phyloP scores from a whole-genome alignment of 139 green algal species.

The Zygnema circumcarinatum region DNA sequence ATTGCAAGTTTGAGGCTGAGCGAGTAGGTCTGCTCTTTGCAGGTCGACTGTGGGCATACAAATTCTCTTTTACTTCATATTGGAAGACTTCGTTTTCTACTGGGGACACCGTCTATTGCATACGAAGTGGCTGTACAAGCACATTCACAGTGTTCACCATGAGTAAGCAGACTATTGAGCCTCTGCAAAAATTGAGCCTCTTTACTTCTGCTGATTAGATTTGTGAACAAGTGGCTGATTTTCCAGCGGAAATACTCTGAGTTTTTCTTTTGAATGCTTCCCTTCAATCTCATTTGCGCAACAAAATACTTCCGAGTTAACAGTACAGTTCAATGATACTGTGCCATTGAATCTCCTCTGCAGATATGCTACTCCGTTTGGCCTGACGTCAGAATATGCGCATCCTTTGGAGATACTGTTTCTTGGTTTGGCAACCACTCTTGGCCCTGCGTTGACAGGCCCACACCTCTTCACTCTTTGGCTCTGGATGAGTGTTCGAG shows the following conservation, averaged over 20 bases:
- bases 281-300: too few species aligned
- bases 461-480: slow-evolving; percentile 62
- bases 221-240: too few species aligned
- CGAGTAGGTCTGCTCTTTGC: too few species aligned
- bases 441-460: slow-evolving; percentile 54
- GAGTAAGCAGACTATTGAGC: slow-evolving; percentile 49
- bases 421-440: slow-evolving; percentile 58
- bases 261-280: too few species aligned
- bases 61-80: slow-evolving; percentile 60
- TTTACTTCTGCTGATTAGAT: too few species aligned
- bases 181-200: neutral
- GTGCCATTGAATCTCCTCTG: too few species aligned
- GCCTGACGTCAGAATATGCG: slow-evolving; percentile 62
- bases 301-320: too few species aligned
- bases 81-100: slow-evolving; percentile 68
- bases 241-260: neutral
- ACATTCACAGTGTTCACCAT: slow-evolving; percentile 62
- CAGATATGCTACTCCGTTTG: slow-evolving; percentile 63
- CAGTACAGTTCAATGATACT: too few species aligned
- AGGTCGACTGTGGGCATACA: slow-evolving; percentile 56
- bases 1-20: too few species aligned
- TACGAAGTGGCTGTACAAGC: slow-evolving; percentile 63
- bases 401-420: slow-evolving; percentile 65
- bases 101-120: slow-evolving; percentile 63
- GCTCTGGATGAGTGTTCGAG: slow-evolving; percentile 63